Conservation (phyloP, 257 asterid species). For the Schizonepeta tenuifolia region DNA sequence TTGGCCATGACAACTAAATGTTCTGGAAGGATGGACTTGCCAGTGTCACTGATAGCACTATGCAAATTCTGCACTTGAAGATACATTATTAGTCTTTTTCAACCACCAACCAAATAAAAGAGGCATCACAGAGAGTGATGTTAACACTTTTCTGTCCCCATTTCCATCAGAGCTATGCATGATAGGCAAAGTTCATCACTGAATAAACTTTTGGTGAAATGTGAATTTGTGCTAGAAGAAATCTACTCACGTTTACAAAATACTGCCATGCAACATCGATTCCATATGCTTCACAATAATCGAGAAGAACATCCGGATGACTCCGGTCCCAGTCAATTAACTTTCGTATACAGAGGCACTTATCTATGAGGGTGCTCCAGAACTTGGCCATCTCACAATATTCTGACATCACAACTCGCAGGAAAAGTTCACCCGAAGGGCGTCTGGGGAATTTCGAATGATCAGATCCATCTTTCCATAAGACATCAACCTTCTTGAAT, state of each 20-base stretch:
- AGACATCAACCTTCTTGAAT: slow-evolving; percentile 81
- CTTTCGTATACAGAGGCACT: slow-evolving; percentile 58
- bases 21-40: slow-evolving; percentile 77
- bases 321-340: slow-evolving; percentile 95
- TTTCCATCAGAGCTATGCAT: neutral
- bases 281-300: slow-evolving; percentile 66
- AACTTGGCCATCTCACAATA: slow-evolving; percentile 62
- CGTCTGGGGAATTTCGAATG: slow-evolving; percentile 42
- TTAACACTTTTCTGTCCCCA: slow-evolving; percentile 2
- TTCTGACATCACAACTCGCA: slow-evolving; percentile 71
- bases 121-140: neutral
- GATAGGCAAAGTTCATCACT: neutral
- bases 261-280: slow-evolving; percentile 65
- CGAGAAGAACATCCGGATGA: slow-evolving; percentile 83
- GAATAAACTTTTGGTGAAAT: slow-evolving; percentile 10
- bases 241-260: slow-evolving; percentile 71
- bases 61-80: slow-evolving; percentile 64
- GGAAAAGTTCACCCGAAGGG: slow-evolving; percentile 58
- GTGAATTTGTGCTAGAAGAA: slow-evolving; percentile 19
- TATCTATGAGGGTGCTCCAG: slow-evolving; percentile 67
- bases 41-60: slow-evolving; percentile 73
- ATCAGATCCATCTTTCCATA: slow-evolving; percentile 70
- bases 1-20: slow-evolving; percentile 78
- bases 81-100: slow-evolving; percentile 38
- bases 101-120: slow-evolving; percentile 17